Evolutionary conservation across 805 yeast genomes (phyloP).

Genomic region (Starmera caribaea): DNA sequence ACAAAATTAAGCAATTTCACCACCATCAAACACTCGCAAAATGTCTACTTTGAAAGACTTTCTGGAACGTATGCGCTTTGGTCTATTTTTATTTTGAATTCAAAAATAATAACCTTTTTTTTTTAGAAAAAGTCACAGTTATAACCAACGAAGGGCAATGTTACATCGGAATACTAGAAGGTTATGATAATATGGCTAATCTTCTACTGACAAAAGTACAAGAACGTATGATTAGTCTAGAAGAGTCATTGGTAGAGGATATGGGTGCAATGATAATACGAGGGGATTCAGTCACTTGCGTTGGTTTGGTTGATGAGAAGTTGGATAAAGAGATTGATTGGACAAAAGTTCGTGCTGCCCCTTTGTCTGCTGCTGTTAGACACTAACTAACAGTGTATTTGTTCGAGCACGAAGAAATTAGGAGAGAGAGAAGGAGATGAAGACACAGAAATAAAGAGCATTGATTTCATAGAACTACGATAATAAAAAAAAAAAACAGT

Average conservation of each 20-base stretch:
- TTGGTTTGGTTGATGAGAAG: conserved; percentile 42
- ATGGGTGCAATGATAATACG: conserved; percentile 44
- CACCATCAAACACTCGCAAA: neutral
- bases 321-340: conserved; percentile 29
- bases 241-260: conserved; percentile 15
- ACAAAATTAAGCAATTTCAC: too few relatives aligned
- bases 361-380: neutral
- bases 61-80: conserved; percentile 11
- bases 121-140: conserved; percentile 39
- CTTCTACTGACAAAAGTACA: conserved; percentile 40
- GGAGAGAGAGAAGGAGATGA: too few relatives aligned
- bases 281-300: conserved; percentile 49
- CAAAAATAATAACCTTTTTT: conserved; percentile 12
- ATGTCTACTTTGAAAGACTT: conserved; percentile 16
- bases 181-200: conserved; percentile 60
- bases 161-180: conserved; percentile 39
- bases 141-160: conserved; percentile 49
- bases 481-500: too few relatives aligned
- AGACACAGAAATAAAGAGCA: too few relatives aligned
- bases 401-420: too few relatives aligned
- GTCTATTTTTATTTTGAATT: neutral
- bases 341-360: conserved; percentile 16
- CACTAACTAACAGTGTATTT: too few relatives aligned
- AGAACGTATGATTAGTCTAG: conserved; percentile 40
- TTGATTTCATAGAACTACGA: too few relatives aligned